Percentiles rank a stretch among this genome's conserved stretches.
phyloP scores from a whole-genome alignment of 2,329 filamentous ascomycete species.

The Myriosclerotinia duriaeana region DNA sequence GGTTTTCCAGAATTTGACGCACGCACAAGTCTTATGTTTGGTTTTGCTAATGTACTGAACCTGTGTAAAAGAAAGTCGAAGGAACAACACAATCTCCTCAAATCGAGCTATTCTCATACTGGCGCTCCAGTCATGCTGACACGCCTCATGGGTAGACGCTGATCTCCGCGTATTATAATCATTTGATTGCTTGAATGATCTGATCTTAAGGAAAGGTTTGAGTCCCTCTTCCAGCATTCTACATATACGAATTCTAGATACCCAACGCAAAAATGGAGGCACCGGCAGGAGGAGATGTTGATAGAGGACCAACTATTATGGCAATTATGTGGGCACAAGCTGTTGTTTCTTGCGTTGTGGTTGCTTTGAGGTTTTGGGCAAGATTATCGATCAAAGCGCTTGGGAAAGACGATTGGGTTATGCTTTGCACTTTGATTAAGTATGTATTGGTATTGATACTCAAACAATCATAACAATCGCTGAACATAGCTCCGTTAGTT shows the following conservation, averaged over 20 bases:
- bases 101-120: neutral
- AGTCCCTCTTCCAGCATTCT: too few relatives aligned
- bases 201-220: neutral
- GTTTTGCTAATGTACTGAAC: too few relatives aligned
- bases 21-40: too few relatives aligned
- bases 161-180: neutral
- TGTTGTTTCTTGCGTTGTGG: conserved; percentile 1
- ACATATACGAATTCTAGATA: too few relatives aligned
- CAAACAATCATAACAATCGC: neutral
- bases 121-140: neutral
- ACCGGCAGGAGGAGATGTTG: neutral
- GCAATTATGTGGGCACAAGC: conserved; percentile 1
- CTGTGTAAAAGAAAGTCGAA: too few relatives aligned
- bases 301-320: neutral
- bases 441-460: neutral
- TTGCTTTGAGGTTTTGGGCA: neutral
- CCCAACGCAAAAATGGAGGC: too few relatives aligned
- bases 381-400: neutral
- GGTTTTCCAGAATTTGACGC: too few relatives aligned
- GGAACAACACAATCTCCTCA: too few relatives aligned
- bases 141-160: neutral
- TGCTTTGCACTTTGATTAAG: conserved; percentile 10
- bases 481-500: neutral
- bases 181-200: neutral
- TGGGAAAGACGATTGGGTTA: conserved; percentile 1